phyloP scores from a whole-genome alignment of 192 early-diverging fungal species.

The Gaertneriomyces sp. region DNA sequence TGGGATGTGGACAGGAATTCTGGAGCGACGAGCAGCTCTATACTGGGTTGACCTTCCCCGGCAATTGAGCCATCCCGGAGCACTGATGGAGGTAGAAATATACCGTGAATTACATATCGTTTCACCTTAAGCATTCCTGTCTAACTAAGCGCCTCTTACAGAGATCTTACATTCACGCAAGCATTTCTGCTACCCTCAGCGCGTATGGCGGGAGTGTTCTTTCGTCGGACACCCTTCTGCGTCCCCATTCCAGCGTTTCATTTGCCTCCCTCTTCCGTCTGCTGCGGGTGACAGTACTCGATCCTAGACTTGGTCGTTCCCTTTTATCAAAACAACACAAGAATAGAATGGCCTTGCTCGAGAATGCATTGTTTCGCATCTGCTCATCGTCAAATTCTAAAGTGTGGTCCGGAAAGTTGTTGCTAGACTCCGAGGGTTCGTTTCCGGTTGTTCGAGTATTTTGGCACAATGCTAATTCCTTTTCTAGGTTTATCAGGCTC shows the following conservation, averaged over 20 bases:
- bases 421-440: too few species aligned
- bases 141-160: neutral
- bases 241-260: neutral
- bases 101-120: neutral
- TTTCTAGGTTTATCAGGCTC: too few species aligned
- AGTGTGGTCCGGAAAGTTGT: constrained; percentile 3
- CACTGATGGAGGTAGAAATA: too few species aligned
- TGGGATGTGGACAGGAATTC: constrained; percentile 5
- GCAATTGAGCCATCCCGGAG: too few species aligned
- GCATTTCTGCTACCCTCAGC: constrained; percentile 1
- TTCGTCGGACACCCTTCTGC: neutral
- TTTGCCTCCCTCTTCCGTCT: constrained; percentile 3
- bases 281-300: constrained; percentile 4
- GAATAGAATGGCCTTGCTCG: neutral
- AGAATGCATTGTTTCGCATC: neutral
- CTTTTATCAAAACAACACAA: neutral
- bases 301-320: constrained; percentile 4
- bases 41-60: constrained; percentile 11
- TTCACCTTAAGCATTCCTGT: neutral
- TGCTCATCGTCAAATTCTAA: neutral
- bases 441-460: too few species aligned
- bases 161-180: neutral
- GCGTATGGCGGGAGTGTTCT: constrained; percentile 16
- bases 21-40: constrained; percentile 9
- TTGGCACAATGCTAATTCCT: too few species aligned